phyloP scores from a whole-genome alignment of 192 early-diverging fungal genomes.

The Irineochytrium annulatum region DNA sequence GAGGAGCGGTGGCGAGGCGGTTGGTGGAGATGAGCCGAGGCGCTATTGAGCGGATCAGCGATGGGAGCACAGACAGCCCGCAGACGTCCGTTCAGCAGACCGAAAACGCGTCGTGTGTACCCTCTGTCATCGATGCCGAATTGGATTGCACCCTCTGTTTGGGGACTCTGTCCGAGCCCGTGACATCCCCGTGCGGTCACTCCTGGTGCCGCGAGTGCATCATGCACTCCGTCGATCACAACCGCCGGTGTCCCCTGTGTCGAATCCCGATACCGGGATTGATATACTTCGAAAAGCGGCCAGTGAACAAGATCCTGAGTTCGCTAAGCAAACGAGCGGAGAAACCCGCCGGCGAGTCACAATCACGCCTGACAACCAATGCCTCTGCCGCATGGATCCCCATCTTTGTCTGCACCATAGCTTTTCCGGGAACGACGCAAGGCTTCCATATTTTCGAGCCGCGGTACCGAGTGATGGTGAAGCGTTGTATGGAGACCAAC shows the following conservation, averaged over 20 bases:
- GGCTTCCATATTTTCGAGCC: slow-evolving; percentile 29
- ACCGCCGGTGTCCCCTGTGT: slow-evolving; percentile 32
- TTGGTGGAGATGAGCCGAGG: too few species aligned
- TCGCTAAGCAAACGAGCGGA: background rate
- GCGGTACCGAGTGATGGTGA: slow-evolving; percentile 21
- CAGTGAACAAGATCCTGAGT: background rate
- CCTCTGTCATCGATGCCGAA: slow-evolving; percentile 23
- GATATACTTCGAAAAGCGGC: slow-evolving; percentile 14
- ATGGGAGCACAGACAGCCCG: background rate
- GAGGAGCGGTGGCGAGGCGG: too few species aligned
- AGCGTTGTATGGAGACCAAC: slow-evolving; percentile 11
- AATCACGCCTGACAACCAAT: background rate
- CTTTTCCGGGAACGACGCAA: slow-evolving; percentile 8
- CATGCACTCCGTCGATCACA: slow-evolving; percentile 52
- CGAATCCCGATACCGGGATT: slow-evolving; percentile 6
- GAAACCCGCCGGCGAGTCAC: background rate
- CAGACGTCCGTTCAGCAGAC: background rate
- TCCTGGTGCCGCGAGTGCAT: slow-evolving; percentile 61
- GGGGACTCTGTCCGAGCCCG: slow-evolving; percentile 46
- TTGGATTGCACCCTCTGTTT: slow-evolving; percentile 64
- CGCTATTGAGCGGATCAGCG: too few species aligned
- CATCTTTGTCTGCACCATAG: slow-evolving; percentile 24
- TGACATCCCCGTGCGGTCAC: slow-evolving; percentile 66
- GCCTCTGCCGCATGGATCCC: slow-evolving; percentile 9
- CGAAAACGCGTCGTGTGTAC: background rate